A percentile compares a stretch with the other conserved stretches of the same genome.
phyloP scores from a whole-genome alignment of 768 basidiomycete species.

The Chalciporus chontae region DNA sequence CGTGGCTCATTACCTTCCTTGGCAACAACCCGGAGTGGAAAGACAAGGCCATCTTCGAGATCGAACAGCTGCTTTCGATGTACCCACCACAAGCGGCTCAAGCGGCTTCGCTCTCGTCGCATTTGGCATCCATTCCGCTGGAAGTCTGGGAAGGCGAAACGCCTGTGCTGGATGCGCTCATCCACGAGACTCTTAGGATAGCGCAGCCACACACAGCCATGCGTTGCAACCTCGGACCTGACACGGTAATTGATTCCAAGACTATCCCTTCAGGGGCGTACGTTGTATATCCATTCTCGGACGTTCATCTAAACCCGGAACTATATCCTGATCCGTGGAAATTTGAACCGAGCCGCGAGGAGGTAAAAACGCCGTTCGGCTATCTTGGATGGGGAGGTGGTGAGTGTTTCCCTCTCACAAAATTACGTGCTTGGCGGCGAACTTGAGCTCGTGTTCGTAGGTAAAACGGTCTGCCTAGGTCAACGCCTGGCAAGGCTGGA shows the following conservation, averaged over 20 bases:
- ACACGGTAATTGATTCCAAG: slow-evolving; percentile 65
- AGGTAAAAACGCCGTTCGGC: slow-evolving; percentile 48
- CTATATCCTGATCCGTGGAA: slow-evolving; percentile 76
- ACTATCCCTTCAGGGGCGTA: slow-evolving; percentile 70
- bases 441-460: slow-evolving; percentile 34
- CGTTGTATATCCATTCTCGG: slow-evolving; percentile 76
- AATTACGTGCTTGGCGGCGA: slow-evolving; percentile 18
- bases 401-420: slow-evolving; percentile 35
- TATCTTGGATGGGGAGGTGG: slow-evolving; percentile 83
- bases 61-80: slow-evolving; percentile 50
- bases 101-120: slow-evolving; percentile 36
- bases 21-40: slow-evolving; percentile 67
- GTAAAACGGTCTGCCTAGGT: slow-evolving; percentile 68
- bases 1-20: slow-evolving; percentile 73
- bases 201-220: slow-evolving; percentile 80
- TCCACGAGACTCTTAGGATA: slow-evolving; percentile 73
- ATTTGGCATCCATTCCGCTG: slow-evolving; percentile 59
- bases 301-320: slow-evolving; percentile 69
- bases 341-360: slow-evolving; percentile 61
- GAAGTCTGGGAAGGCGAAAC: slow-evolving; percentile 68
- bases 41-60: slow-evolving; percentile 55
- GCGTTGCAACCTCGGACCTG: slow-evolving; percentile 75
- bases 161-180: slow-evolving; percentile 68
- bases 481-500: slow-evolving; percentile 72
- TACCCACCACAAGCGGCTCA: slow-evolving; percentile 30